These are phyloP conservation scores for Tolypocladium capitatum DNA, from an alignment of 2,329 filamentous ascomycete genomes.

Conservation along the genomic window DNA sequence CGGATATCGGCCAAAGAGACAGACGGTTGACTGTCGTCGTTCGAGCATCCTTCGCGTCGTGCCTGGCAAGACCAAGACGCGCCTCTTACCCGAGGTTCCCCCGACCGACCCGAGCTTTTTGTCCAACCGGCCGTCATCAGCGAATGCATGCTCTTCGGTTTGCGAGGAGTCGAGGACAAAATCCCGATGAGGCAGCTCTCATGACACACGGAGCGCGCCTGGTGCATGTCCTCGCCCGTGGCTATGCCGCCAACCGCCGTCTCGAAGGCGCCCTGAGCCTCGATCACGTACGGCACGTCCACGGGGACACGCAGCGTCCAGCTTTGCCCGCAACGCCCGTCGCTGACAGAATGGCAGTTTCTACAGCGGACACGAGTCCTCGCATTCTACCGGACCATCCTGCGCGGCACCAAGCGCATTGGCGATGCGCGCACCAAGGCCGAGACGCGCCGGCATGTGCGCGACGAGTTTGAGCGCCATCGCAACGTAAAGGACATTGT, in stretches of 20 bases:
- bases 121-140: too few relatives aligned
- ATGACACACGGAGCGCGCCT: constrained; percentile 15
- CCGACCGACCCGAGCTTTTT: constrained; percentile 3
- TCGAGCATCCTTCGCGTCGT: neutral
- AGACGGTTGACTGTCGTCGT: too few relatives aligned
- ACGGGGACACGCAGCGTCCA: neutral
- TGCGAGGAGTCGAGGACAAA: neutral
- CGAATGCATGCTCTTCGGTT: neutral
- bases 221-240: constrained; percentile 14
- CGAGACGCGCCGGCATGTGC: constrained; percentile 44
- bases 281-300: constrained; percentile 36
- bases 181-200: constrained; percentile 7
- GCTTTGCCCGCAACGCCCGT: neutral
- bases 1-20: neutral
- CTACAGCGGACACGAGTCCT: constrained; percentile 42
- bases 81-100: constrained; percentile 7
- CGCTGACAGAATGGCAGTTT: constrained; percentile 29
- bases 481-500: constrained; percentile 42
- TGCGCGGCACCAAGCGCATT: constrained; percentile 41
- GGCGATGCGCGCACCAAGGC: constrained; percentile 33
- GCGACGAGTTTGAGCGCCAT: constrained; percentile 49
- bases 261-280: constrained; percentile 33
- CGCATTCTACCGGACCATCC: constrained; percentile 43
- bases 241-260: constrained; percentile 21
- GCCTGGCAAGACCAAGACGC: neutral